Evolutionary conservation across 345 rosid species (phyloP), one percentile per base, ranked within the genome.

Genomic region (Eucalyptus curtisii): DNA sequence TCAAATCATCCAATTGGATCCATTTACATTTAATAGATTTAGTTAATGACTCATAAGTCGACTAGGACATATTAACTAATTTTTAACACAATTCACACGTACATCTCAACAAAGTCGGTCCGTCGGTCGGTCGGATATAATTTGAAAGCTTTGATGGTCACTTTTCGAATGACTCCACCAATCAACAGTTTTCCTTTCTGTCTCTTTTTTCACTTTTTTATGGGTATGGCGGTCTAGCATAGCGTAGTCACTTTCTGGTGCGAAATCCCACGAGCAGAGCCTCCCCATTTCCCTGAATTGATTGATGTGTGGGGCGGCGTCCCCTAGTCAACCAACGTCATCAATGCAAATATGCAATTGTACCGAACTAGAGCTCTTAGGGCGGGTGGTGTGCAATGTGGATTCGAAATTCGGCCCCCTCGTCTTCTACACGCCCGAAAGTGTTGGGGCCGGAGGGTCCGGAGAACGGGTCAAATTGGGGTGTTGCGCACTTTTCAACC

Each of bases 31-130:
- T 52, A 52, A 52, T 52, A 52, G 5, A 52, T 55, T 55, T 24
- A 55, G 61, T 55, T 55, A 55, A 24, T 2, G 2, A 55, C 1
- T 22, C 12, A 55, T 22, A 9, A 55, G 13, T 55, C 61, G 6
- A 55, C 1, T 24, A 4, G 5, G 30, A 24, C 1, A 55, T 55
- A 55, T 61, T 12, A 61, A 52, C 10, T 52, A 52, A 52, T 52
- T 16, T 31, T 7, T 64, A 61, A 61, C 16, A 3, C 4, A 0
- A 30, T 4, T 5, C 16, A 59, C 0, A 14, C 1, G 5, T n/a
- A 15, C 5, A 15, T 64, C 15, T 3, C 20, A n/a, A 14, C 10
- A 17, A 40, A 71, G 40, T 71, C 14, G 81, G 45, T 71, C 14
- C 17, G 37, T 8, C 37, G 27, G 42, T 71, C 27, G 27, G 13